Evolutionary conservation across 2,329 filamentous ascomycete species (phyloP).

Genomic region (Cordyceps cicadae): DNA sequence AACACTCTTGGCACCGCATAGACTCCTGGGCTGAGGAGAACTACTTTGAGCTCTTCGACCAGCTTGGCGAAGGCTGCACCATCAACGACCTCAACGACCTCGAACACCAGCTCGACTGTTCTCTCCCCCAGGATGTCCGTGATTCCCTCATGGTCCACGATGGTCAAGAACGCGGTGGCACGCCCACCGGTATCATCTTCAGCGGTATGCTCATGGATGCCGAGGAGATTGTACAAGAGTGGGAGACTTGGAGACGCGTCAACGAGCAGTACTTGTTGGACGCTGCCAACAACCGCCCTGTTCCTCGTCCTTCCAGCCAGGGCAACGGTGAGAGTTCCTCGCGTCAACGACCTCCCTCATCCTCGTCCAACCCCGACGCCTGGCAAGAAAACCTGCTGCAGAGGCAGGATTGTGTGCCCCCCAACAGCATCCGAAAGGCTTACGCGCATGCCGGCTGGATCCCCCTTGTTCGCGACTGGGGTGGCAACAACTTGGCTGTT

Average conservation of each 20-base stretch:
- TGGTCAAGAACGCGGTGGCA: conserved; percentile 90
- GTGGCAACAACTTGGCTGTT: conserved; percentile 92
- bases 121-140: conserved; percentile 83
- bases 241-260: conserved; percentile 91
- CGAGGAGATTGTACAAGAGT: conserved; percentile 96
- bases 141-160: conserved; percentile 89
- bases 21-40: conserved; percentile 91
- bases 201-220: conserved; percentile 93
- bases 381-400: conserved; percentile 83
- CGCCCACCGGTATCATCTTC: conserved; percentile 87
- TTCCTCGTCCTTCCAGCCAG: conserved; percentile 62
- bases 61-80: conserved; percentile 86
- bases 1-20: conserved; percentile 89
- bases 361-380: conserved; percentile 45
- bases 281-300: conserved; percentile 48
- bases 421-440: conserved; percentile 78
- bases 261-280: conserved; percentile 78
- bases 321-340: conserved; percentile 61
- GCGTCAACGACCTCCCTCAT: conserved; percentile 40
- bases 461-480: conserved; percentile 92
- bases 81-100: conserved; percentile 93
- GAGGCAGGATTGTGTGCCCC: conserved; percentile 80
- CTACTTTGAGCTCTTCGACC: conserved; percentile 89
- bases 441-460: conserved; percentile 96
- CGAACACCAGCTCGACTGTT: conserved; percentile 91